Evolutionary conservation across 2,329 filamentous ascomycete species (phyloP).

Genomic region (Chalaropsis thielavioides): DNA sequence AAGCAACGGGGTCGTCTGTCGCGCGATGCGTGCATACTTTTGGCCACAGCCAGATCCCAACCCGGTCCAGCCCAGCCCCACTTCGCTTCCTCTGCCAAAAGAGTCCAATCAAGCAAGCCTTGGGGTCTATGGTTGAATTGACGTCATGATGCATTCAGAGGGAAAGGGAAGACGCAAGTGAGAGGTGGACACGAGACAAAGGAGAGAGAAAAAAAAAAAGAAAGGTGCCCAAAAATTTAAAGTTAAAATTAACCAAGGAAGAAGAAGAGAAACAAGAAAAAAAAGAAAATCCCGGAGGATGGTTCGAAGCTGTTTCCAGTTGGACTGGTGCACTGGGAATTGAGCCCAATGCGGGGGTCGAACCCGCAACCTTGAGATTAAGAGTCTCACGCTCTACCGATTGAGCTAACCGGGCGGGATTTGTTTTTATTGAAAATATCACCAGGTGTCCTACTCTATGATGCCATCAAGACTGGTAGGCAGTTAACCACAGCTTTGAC

Average conservation of each 20-base stretch:
- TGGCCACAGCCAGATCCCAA: not conserved
- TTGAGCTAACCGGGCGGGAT: constrained; percentile 45
- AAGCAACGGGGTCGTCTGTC: not conserved
- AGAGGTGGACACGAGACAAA: not conserved
- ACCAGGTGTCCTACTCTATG: too few relatives aligned
- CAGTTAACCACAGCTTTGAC: too few relatives aligned
- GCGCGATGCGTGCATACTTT: not conserved
- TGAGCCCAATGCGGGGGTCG: constrained; percentile 26
- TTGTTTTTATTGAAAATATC: not conserved
- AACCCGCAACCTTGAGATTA: constrained; percentile 34
- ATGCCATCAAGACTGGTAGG: too few relatives aligned
- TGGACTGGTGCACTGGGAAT: constrained; percentile 15
- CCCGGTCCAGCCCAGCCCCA: not conserved
- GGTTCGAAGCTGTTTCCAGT: not conserved
- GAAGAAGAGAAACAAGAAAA: not conserved
- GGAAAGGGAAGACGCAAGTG: not conserved
- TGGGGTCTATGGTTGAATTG: not conserved
- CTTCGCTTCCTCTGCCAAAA: too few relatives aligned
- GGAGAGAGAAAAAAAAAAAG: not conserved
- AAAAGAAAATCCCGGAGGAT: not conserved
- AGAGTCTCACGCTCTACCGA: constrained; percentile 63
- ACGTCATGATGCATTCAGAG: not conserved
- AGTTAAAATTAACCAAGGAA: not conserved
- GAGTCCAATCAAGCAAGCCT: not conserved
- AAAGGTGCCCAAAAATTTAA: not conserved